Base-by-base conservation (phyloP, 2,329 filamentous ascomycete species). In the Pestalotiopsis sp. region DNA sequence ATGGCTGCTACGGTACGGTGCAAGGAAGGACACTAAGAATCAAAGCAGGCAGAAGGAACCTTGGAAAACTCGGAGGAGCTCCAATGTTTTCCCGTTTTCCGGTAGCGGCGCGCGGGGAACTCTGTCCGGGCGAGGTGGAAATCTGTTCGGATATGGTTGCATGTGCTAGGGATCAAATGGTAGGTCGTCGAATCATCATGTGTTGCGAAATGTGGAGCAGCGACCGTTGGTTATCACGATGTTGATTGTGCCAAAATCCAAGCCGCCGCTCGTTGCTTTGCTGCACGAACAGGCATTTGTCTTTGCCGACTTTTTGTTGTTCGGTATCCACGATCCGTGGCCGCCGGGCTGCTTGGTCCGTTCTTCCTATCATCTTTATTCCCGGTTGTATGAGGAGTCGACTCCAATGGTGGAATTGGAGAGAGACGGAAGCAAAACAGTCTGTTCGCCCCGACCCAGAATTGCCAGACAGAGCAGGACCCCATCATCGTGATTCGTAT, bases 101-200 rank as follows among this genome's bases (percentile, higher is more conserved):
- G 59, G 59, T 62, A 62, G 31, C 59, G 59, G 39, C 61, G 45
- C 38, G 61, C 27, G 59, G 61, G 61, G 39, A 49, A 31, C 61
- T 41, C 23, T 41, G 20, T 52, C 61, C 61, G 61, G 61, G 49
- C 39, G 4, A 49, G 25, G 36, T 64, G 61, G 38, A 49, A 64
- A 27, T 45, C 39, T 9, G n/a, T 38, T 63, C 36, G 23, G 12
- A 63, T 45, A 20, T 49, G 61, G 13, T 64, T 36, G 61, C 39
- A 41, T 45, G 31, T 45, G 38, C 17, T 14, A 23, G 36, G 13
- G 1, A 59, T 27, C n/a, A 20, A 31, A 13, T 14, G 27, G 25
- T 25, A n/a, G 56, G 11, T 36, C n/a, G 36, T 36, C 59, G n/a
- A 62, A 20, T 36, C 59, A 62, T 20, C 27, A 39, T 62, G 31